Base-by-base conservation (phyloP, 192 early-diverging fungal genomes). In the Gamsiella multidivaricata region DNA sequence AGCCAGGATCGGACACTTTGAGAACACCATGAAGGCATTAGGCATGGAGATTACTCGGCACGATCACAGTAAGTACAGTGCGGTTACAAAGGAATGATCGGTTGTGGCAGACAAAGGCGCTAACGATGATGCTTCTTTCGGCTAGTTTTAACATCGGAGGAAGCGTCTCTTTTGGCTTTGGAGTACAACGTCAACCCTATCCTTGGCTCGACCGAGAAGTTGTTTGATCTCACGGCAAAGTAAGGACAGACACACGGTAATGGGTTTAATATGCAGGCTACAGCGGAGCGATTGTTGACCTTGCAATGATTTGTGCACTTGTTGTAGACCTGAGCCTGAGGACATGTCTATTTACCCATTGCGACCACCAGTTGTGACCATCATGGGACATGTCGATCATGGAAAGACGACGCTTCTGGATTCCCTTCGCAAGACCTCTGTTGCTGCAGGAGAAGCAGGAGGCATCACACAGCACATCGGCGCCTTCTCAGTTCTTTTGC, bases 381-480 rank as follows among this genome's bases (percentile, higher is more conserved):
- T 99, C 69, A 95, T 99, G 95, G 97, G 97, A 7, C 97, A 99
- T 65, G 96, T 99, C 18, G 96, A 99, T 79, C 93, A 95, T 71
- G 94, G 97, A 14, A 99, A 99, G 76, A 99, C 97, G 8, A 97
- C 97, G 0, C 84, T 98, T 10, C 74, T 98, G 42, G 97, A 98
- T 76, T 88, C 95, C 0, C 83, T 98, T 32, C 89, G 97, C 50
- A 94, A 94, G 74, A 95, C 95, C 0, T 92, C 93, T 1, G 93
- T 98, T 6, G 95, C 94, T 18, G 92, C 92, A n/a, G 88, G 89
- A 10, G 97, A 98, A 82, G 92, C 93, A 3, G 97, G 97, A 39
- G 97, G 97, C 12, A 98, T 98, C 53, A 99, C 97, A 0, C 97
- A 99, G 82, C 97, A 99, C 70, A 99, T 99, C 82, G 97, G 97